phyloP scores from a whole-genome alignment of 2,329 filamentous ascomycete species.

The Endocalyx cinctus region DNA sequence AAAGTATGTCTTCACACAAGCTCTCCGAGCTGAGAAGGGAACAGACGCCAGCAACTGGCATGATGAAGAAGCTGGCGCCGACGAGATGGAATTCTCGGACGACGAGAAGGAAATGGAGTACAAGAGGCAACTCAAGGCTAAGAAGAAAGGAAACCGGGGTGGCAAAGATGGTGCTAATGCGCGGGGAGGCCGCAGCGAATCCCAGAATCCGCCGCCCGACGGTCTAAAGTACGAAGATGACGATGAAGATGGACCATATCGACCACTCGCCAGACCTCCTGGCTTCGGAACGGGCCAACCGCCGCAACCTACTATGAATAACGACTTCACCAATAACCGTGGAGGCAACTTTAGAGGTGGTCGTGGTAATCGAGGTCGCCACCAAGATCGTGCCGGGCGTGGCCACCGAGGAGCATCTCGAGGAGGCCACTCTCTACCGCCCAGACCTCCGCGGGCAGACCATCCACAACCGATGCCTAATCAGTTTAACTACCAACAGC shows the following conservation, averaged over 20 bases:
- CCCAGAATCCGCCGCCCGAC: slow-evolving; percentile 31
- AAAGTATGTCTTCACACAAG: slow-evolving; percentile 80
- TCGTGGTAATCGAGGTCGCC: slow-evolving; percentile 34
- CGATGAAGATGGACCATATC: slow-evolving; percentile 62
- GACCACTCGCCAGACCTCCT: slow-evolving; percentile 63
- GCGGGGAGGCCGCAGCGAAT: slow-evolving; percentile 33
- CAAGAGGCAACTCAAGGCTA: slow-evolving; percentile 65
- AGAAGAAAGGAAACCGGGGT: slow-evolving; percentile 44
- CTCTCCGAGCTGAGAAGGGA: slow-evolving; percentile 73
- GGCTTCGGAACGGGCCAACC: slow-evolving; percentile 51
- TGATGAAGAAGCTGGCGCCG: slow-evolving; percentile 81
- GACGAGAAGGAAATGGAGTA: slow-evolving; percentile 89
- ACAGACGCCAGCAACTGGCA: slow-evolving; percentile 93
- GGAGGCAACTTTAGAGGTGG: slow-evolving; percentile 33
- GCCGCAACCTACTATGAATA: slow-evolving; percentile 32
- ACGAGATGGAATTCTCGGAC: slow-evolving; percentile 93
- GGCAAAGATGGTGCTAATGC: slow-evolving; percentile 32
- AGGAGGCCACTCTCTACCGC: slow-evolving; percentile 39
- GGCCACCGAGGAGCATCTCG: slow-evolving; percentile 37
- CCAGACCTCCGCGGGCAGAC: slow-evolving; percentile 22
- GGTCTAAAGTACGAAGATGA: slow-evolving; percentile 66
- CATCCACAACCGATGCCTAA: slow-evolving; percentile 30
- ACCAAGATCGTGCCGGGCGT: slow-evolving; percentile 32
- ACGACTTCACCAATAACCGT: slow-evolving; percentile 6
- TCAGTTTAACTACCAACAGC: slow-evolving; percentile 24